Conservation (phyloP, 2,329 filamentous ascomycete genomes). For the Beauveria rudraprayagi region DNA sequence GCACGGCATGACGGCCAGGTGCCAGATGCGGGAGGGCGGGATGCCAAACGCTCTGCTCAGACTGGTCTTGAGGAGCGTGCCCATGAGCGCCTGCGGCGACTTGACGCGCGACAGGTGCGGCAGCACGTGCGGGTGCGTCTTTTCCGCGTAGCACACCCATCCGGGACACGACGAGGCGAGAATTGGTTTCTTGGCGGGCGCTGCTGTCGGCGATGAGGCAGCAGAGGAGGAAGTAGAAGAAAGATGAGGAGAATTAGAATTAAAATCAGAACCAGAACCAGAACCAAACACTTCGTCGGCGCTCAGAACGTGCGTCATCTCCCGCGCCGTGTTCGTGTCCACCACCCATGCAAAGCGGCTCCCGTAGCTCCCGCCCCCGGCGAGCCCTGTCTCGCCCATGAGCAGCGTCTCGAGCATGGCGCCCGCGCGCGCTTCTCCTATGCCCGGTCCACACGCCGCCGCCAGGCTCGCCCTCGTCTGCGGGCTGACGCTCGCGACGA, state of each 20-base stretch:
- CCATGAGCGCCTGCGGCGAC: conserved; percentile 86
- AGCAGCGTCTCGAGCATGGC: conserved; percentile 78
- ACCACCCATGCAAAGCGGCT: conserved; percentile 84
- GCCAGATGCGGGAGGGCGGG: conserved; percentile 77
- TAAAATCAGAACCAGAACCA: too few relatives aligned
- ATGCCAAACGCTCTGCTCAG: conserved; percentile 67
- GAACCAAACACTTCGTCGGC: conserved; percentile 57
- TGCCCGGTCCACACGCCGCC: conserved; percentile 65
- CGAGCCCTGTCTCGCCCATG: conserved; percentile 54
- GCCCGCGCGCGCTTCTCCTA: conserved; percentile 66
- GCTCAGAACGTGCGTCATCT: conserved; percentile 73
- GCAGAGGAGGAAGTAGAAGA: background rate
- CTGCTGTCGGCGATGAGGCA: background rate
- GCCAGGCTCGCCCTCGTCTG: conserved; percentile 86
- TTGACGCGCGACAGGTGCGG: conserved; percentile 87
- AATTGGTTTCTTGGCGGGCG: conserved; percentile 45
- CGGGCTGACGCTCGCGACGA: conserved; percentile 87
- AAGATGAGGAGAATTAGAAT: too few relatives aligned
- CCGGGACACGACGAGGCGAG: conserved; percentile 89
- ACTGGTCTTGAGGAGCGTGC: conserved; percentile 81
- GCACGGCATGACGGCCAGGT: conserved; percentile 93
- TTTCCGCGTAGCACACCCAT: conserved; percentile 98
- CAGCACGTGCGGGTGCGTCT: conserved; percentile 89
- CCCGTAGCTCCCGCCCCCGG: conserved; percentile 58
- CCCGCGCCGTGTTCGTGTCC: conserved; percentile 77